phyloP scores from a whole-genome alignment of 192 early-diverging fungal species.

The Lobulomyces angularis region DNA sequence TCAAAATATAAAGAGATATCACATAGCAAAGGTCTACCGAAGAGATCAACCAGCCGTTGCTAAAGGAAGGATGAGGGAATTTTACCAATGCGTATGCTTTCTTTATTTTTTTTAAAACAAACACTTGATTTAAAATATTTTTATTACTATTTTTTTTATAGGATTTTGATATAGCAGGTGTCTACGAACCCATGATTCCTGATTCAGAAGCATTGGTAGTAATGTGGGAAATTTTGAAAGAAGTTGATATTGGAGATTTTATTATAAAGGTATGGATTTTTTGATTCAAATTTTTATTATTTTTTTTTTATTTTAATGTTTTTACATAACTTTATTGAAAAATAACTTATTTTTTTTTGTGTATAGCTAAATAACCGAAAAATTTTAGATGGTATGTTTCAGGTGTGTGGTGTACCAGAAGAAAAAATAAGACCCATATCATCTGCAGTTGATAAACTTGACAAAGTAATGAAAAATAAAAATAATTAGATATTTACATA shows the following conservation, averaged over 20 bases:
- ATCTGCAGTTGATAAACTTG: constrained; percentile 96
- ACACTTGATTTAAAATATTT: neutral
- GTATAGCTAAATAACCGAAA: constrained; percentile 82
- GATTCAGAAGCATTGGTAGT: constrained; percentile 82
- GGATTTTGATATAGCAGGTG: constrained; percentile 96
- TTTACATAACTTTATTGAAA: constrained; percentile 1
- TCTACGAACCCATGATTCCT: constrained; percentile 91
- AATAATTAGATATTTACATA: neutral
- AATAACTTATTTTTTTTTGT: constrained; percentile 5
- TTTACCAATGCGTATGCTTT: constrained; percentile 80
- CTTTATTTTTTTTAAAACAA: neutral
- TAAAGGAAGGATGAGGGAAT: constrained; percentile 97
- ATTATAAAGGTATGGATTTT: constrained; percentile 59
- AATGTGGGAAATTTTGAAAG: constrained; percentile 65
- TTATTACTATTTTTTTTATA: constrained; percentile 8
- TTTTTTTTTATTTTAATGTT: constrained; percentile 3
- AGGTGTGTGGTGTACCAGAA: constrained; percentile 83
- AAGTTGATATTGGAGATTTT: constrained; percentile 77
- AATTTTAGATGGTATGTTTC: constrained; percentile 94
- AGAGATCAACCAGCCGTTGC: constrained; percentile 96
- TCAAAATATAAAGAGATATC: constrained; percentile 88
- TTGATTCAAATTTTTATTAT: constrained; percentile 6
- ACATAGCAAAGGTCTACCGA: constrained; percentile 97
- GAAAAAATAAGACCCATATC: constrained; percentile 84
- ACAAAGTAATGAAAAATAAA: constrained; percentile 48